Base-by-base conservation (phyloP, 2,329 filamentous ascomycete species). In the Penicillium occitanis region DNA sequence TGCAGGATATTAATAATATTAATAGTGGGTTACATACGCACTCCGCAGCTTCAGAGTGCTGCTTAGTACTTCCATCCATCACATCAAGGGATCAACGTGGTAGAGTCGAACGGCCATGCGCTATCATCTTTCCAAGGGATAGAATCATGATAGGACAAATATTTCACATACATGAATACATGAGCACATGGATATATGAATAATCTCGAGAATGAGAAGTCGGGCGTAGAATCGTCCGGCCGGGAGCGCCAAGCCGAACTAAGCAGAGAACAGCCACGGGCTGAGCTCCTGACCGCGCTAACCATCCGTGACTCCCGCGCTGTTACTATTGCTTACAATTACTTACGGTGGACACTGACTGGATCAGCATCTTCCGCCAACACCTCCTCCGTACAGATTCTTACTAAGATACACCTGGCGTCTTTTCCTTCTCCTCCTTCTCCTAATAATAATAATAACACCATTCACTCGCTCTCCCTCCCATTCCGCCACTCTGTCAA, bases 251-350 rank as follows among this genome's bases (percentile, higher is more conserved):
- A 57, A 57, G 53, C 53, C 53, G 17, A 37, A 33, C 51, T 22
- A 55, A 55, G 7, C 17, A 55, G 8, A 35, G 50, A 55, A 53
- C 50, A 53, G 50, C 50, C 51, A 55, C 17, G 30, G 53, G 53
- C 53, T 57, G 33, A 37, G 53, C 53, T 57, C 53, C 53, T 57
- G 53, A 14, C 53, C 53, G 25, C 53, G 53, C 53, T 57, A 57
- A 30, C 13, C 53, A 57, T 57, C 53, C 53, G 53, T 57, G 33
- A 57, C 33, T 37, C 53, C 53, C 53, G 53, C 53, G 10, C n/a
- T 53, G 28, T 53, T 30, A 30, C 33, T 53, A 53, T 17, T 53
- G 28, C 30, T 40, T 37, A 37, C 28, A 57, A 57, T 22, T 57
- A 6, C 30, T 37, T 1, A 28, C 42, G 33, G 30, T 1, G 30